Evolutionary conservation across 192 early-diverging fungal genomes (phyloP).

Genomic region (Linnemannia hyalina): DNA sequence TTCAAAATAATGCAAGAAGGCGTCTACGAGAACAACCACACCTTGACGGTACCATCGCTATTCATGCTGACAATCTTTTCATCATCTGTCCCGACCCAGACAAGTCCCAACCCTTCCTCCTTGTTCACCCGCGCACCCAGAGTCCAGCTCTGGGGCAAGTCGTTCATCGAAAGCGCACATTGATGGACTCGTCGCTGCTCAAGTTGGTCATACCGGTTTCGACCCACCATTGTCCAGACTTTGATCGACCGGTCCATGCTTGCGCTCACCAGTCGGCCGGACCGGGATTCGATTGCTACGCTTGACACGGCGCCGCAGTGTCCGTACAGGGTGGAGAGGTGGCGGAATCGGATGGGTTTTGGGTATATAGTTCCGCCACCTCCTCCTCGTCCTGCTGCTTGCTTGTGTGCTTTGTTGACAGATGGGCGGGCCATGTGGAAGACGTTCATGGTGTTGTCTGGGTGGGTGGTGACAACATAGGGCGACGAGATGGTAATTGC

Average conservation of each 20-base stretch:
- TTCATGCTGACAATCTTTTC: conserved; percentile 56
- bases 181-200: conserved; percentile 23
- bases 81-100: conserved; percentile 45
- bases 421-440: conserved; percentile 31
- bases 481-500: conserved; percentile 44
- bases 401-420: not conserved
- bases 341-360: conserved; percentile 19
- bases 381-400: not conserved
- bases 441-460: conserved; percentile 54
- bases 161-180: conserved; percentile 45
- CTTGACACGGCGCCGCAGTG: conserved; percentile 53
- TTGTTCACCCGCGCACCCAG: conserved; percentile 33
- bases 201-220: not conserved
- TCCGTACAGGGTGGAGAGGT: conserved; percentile 46
- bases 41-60: conserved; percentile 47
- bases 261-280: conserved; percentile 42
- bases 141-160: conserved; percentile 52
- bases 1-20: not conserved
- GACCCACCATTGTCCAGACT: conserved; percentile 29
- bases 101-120: conserved; percentile 42
- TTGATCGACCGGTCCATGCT: conserved; percentile 56
- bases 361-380: not conserved
- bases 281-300: conserved; percentile 40
- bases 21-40: conserved; percentile 44
- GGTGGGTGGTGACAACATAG: conserved; percentile 44